Evolutionary conservation across 2,329 filamentous ascomycete genomes (phyloP).

Genomic region (Nigrospora osmanthi): DNA sequence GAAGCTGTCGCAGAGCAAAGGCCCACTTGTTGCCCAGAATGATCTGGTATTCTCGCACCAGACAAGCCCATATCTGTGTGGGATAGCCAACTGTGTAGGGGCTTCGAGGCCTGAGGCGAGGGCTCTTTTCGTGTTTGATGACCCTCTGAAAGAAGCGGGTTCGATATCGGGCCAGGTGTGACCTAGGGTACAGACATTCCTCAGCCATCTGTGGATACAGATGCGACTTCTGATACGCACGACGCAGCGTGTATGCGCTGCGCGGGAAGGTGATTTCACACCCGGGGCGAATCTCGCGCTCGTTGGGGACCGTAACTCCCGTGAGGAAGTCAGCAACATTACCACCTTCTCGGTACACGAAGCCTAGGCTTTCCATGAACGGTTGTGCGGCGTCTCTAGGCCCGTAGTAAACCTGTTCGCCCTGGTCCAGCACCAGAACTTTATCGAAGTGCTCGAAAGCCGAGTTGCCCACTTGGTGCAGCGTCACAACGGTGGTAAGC

Average conservation of each 20-base stretch:
- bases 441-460: conserved; percentile 5
- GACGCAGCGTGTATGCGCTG: conserved; percentile 45
- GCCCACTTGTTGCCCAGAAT: conserved; percentile 19
- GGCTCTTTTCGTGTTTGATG: conserved; percentile 17
- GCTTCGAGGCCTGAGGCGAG: conserved; percentile 35
- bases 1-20: conserved; percentile 17
- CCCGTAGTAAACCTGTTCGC: conserved; percentile 61
- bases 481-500: conserved; percentile 8
- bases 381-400: conserved; percentile 44
- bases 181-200: conserved; percentile 1
- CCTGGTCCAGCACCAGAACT: conserved; percentile 56
- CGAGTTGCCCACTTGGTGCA: background rate
- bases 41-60: conserved; percentile 17
- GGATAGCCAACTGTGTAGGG: conserved; percentile 38
- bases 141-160: conserved; percentile 1
- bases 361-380: conserved; percentile 58
- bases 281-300: conserved; percentile 51
- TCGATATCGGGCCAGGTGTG: background rate
- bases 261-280: conserved; percentile 49
- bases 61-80: conserved; percentile 39
- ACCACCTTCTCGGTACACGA: conserved; percentile 40
- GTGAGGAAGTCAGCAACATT: conserved; percentile 68
- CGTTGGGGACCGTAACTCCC: conserved; percentile 52
- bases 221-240: conserved; percentile 1
- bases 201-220: background rate